Evolutionary conservation across 352 stramenopile species (phyloP).

Genomic region (Phytophthora pseudosyringae): DNA sequence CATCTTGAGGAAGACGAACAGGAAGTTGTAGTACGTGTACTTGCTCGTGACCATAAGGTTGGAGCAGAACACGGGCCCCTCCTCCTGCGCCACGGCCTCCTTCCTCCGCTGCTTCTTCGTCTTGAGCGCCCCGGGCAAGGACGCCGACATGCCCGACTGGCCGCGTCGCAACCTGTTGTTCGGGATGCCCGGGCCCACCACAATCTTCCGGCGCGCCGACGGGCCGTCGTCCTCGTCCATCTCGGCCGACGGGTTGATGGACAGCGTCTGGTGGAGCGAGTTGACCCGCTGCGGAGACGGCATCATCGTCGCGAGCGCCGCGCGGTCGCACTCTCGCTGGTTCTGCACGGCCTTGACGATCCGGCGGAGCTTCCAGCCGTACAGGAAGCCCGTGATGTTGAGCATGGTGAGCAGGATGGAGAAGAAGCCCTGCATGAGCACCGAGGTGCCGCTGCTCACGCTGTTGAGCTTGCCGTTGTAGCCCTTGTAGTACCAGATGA

Average conservation of each 20-base stretch:
- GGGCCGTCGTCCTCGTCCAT: conserved; percentile 48
- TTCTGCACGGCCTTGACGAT: conserved; percentile 88
- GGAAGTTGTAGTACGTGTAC: conserved; percentile 93
- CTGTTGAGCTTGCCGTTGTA: conserved; percentile 89
- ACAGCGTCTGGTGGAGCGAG: conserved; percentile 67
- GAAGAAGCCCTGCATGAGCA: conserved; percentile 90
- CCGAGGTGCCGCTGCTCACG: conserved; percentile 77
- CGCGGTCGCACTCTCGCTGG: conserved; percentile 81
- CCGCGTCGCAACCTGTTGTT: conserved; percentile 29
- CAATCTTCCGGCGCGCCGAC: conserved; percentile 50
- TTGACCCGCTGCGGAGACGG: conserved; percentile 50
- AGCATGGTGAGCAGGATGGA: conserved; percentile 81
- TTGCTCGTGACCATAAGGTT: conserved; percentile 90
- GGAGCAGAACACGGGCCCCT: conserved; percentile 57
- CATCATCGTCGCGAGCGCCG: conserved; percentile 81
- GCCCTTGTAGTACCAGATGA: conserved; percentile 87
- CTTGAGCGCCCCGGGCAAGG: conserved; percentile 32
- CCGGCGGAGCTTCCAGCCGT: conserved; percentile 88
- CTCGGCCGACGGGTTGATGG: conserved; percentile 58
- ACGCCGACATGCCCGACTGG: conserved; percentile 29
- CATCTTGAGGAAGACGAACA: conserved; percentile 91
- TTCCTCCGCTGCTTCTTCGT: conserved; percentile 36
- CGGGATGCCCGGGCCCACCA: conserved; percentile 39
- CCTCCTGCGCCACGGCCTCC: conserved; percentile 32
- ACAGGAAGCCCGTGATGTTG: conserved; percentile 81